Percentiles rank a stretch among this genome's conserved stretches.
phyloP scores from a whole-genome alignment of 192 early-diverging fungal species.

The Gigaspora rosea region DNA sequence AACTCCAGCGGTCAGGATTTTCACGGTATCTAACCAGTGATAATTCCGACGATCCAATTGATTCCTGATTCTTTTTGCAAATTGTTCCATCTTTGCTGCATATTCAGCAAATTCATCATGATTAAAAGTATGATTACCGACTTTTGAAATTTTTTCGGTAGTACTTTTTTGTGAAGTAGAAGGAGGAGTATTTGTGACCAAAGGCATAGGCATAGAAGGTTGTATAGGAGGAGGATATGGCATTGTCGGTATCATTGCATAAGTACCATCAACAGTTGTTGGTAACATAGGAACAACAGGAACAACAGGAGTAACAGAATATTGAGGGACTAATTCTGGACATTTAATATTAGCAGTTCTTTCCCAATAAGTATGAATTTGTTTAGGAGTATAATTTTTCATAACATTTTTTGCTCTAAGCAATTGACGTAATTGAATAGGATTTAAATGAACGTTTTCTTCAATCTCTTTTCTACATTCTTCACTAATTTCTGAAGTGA shows the following conservation, averaged over 20 bases:
- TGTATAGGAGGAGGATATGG: neutral
- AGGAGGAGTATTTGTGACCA: neutral
- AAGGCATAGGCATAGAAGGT: neutral
- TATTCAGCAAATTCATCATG: constrained; percentile 30
- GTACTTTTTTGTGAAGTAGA: neutral
- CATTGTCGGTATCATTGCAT: constrained; percentile 4
- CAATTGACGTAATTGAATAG: constrained; percentile 20
- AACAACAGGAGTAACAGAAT: neutral
- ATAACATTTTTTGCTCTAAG: constrained; percentile 22
- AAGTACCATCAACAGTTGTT: neutral
- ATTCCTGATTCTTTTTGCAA: constrained; percentile 25
- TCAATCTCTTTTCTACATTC: constrained; percentile 31
- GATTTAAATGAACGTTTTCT: constrained; percentile 15
- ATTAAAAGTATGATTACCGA: neutral
- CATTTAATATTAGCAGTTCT: neutral
- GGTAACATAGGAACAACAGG: neutral
- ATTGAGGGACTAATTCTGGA: neutral
- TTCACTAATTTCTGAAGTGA: constrained; percentile 24
- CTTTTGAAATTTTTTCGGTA: neutral
- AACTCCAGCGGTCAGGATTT: constrained; percentile 18
- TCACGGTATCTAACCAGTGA: constrained; percentile 32
- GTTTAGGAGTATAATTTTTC: constrained; percentile 30
- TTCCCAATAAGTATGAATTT: constrained; percentile 33
- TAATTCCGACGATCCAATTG: constrained; percentile 32
- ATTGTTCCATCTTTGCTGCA: constrained; percentile 26